Conservation (phyloP, 257 asterid species). For the Nicotiana paniculata region DNA sequence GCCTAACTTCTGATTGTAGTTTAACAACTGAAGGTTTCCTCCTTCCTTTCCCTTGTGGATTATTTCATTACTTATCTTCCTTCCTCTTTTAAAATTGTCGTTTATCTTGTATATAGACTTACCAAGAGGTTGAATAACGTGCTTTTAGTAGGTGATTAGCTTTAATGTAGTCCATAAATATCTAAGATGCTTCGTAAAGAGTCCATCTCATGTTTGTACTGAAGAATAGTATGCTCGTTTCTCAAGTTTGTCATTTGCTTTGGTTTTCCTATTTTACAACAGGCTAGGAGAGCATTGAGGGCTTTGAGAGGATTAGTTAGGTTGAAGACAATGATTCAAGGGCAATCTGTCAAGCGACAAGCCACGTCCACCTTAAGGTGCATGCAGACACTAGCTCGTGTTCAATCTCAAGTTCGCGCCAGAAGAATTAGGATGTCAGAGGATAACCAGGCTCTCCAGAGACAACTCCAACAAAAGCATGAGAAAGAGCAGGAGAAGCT, state of each 20-base stretch:
- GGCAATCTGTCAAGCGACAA: conserved; percentile 58
- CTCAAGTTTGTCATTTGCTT: not conserved
- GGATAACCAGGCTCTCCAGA: conserved; percentile 52
- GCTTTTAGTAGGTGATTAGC: not conserved
- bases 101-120: not conserved
- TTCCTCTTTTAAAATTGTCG: not conserved
- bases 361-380: conserved; percentile 53
- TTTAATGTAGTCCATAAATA: not conserved
- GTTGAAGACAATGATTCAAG: conserved; percentile 53
- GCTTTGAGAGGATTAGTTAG: conserved; percentile 68
- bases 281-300: conserved; percentile 70
- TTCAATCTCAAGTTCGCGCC: conserved; percentile 62
- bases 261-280: conserved; percentile 9
- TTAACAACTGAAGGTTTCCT: not conserved
- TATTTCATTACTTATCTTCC: not conserved
- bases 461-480: conserved; percentile 66
- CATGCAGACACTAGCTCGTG: conserved; percentile 68
- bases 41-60: not conserved
- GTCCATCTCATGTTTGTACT: not conserved
- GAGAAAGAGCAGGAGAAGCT: conserved; percentile 52
- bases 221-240: not conserved
- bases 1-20: not conserved
- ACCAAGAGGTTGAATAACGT: not conserved
- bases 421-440: conserved; percentile 57
- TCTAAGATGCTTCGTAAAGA: not conserved